Conservation (phyloP, 441 rosid genomes). For the Adansonia madagascariensis region DNA sequence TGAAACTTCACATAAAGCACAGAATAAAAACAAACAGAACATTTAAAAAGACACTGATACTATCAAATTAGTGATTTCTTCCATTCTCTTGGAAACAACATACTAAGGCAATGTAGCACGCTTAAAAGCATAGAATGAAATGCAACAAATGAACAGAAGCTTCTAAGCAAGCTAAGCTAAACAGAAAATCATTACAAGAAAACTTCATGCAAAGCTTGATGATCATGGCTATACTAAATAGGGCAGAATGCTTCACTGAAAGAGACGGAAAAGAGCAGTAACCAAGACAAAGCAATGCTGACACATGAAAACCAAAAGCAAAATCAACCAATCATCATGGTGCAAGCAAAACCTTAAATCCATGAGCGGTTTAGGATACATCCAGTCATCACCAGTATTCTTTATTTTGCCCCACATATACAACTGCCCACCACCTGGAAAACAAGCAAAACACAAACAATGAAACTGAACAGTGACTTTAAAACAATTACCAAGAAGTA, state of each 20-base stretch:
- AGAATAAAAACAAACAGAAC: not conserved
- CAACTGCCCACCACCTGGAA: slow-evolving; percentile 90
- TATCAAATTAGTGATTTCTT: slow-evolving; percentile 2
- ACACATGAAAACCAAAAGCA: not conserved
- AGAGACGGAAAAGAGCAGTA: not conserved
- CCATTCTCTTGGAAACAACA: not conserved
- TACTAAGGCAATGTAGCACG: not conserved
- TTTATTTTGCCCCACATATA: slow-evolving; percentile 99
- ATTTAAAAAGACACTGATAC: not conserved
- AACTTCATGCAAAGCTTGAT: not conserved
- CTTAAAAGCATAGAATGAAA: not conserved
- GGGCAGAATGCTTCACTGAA: not conserved
- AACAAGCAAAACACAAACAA: slow-evolving; percentile 18
- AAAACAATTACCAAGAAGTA: slow-evolving; percentile 7
- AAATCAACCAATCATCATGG: slow-evolving; percentile 13
- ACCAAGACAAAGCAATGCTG: not conserved
- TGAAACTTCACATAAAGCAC: not conserved
- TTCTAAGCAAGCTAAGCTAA: slow-evolving; percentile 14
- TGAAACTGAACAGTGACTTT: not conserved
- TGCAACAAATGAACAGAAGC: not conserved
- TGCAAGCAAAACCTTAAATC: slow-evolving; percentile 71
- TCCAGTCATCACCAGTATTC: slow-evolving; percentile 93
- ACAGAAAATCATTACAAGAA: not conserved
- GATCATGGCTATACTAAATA: not conserved
- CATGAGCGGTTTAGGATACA: slow-evolving; percentile 98